Evolutionary conservation across 495 filamentous ascomycete genomes (phyloP).

Genomic region (Penicillium maclennaniae): DNA sequence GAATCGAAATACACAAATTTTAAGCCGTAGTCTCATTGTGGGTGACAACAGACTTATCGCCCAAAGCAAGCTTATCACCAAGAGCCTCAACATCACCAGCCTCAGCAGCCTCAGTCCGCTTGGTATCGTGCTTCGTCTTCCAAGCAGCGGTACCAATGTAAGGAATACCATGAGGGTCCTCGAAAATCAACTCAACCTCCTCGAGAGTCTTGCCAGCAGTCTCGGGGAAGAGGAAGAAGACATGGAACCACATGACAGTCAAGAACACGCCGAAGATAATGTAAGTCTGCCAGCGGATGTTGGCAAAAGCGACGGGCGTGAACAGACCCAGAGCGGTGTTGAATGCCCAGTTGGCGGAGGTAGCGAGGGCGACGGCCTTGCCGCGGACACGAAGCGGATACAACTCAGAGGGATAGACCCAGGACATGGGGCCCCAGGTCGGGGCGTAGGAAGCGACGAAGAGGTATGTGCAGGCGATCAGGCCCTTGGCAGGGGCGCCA

Average conservation of each 20-base stretch:
- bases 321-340: conserved; percentile 77
- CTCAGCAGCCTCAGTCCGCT: conserved; percentile 26
- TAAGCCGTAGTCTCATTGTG: conserved; percentile 13
- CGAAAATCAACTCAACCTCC: conserved; percentile 68
- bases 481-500: conserved; percentile 45
- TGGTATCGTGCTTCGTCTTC: conserved; percentile 49
- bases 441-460: conserved; percentile 56
- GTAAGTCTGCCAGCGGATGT: conserved; percentile 69
- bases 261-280: conserved; percentile 74
- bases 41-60: conserved; percentile 16
- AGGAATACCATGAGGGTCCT: conserved; percentile 54
- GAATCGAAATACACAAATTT: too few species aligned
- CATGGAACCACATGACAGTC: conserved; percentile 62
- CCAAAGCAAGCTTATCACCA: conserved; percentile 18
- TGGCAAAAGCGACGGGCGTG: conserved; percentile 64
- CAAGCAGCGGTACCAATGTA: conserved; percentile 65
- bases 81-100: conserved; percentile 24
- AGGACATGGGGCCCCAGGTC: conserved; percentile 61
- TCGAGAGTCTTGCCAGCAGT: conserved; percentile 78
- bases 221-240: conserved; percentile 80
- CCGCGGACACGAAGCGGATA: conserved; percentile 61
- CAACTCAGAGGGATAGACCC: conserved; percentile 65
- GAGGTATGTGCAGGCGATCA: conserved; percentile 64
- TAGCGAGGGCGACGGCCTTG: conserved; percentile 62
- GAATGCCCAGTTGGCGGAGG: conserved; percentile 71